Evolutionary conservation across 106 monocot genomes (phyloP).

Genomic region (Allium cepa): DNA sequence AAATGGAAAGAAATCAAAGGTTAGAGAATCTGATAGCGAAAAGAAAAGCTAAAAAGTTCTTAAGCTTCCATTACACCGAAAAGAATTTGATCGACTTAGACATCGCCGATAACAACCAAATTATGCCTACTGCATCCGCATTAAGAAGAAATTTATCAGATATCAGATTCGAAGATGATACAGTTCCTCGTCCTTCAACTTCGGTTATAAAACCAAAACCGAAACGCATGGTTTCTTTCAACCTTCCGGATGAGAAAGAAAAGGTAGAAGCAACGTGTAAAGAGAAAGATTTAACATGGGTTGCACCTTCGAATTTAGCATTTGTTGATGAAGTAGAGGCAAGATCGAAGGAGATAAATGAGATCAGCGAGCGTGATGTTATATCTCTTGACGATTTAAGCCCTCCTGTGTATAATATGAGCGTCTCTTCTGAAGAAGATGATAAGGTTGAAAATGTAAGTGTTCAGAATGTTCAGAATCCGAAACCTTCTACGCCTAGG

Average conservation of each 20-base stretch:
- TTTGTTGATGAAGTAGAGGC: background rate
- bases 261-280: background rate
- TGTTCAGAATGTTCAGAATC: background rate
- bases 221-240: constrained; percentile 29
- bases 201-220: constrained; percentile 28
- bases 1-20: constrained; percentile 47
- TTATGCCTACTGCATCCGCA: constrained; percentile 7
- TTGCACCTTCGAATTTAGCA: background rate
- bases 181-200: constrained; percentile 55
- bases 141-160: constrained; percentile 51
- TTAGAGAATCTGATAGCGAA: constrained; percentile 51
- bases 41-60: constrained; percentile 34
- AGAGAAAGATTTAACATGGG: background rate
- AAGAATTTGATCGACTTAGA: constrained; percentile 46
- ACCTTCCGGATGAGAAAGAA: constrained; percentile 3
- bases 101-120: constrained; percentile 24
- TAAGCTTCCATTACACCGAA: constrained; percentile 21
- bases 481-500: background rate
- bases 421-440: background rate
- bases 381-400: background rate
- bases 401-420: background rate
- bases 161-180: constrained; percentile 27
- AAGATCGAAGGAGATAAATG: background rate
- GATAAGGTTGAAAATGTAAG: background rate
- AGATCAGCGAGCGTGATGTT: background rate